Evolutionary conservation across 352 stramenopile species (phyloP), one percentile per base, ranked within the genome.

Genomic region (Phytophthora macrochlamydospora): DNA sequence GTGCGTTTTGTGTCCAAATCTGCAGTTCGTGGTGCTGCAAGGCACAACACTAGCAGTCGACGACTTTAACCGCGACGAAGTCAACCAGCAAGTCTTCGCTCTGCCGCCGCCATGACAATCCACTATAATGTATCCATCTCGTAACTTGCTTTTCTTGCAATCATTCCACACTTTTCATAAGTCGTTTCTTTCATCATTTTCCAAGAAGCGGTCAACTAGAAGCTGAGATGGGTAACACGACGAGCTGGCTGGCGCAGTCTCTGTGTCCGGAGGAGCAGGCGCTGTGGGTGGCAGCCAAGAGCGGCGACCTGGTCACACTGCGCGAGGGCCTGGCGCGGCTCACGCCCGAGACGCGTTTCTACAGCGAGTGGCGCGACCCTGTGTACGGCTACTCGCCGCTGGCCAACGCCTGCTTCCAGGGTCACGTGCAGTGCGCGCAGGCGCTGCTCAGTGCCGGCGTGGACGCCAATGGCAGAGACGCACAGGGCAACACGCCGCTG

Each of bases 231-330:
- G 86, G 86, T 31, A 93, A 93, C 63, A 67, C 82, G 18, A 79
- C 84, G 63, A 91, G 81, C 59, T 94, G 86, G 86, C 46, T 93
- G 44, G 54, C 86, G 59, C 83, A 91, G 76, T 79, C 72, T 35
- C 69, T 94, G 42, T 92, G 79, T 32, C 86, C 85, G 2, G 73
- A 83, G 56, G 86, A 94, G 72, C 86, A 96, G 62, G 71, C 81
- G 49, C 56, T 93, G 32, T 96, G 87, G 85, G 59, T 91, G 11
- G 83, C 81, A 9, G 86, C 86, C 59, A 93, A 92, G 73, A 85
- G 69, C 55, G 87, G 88, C 30, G 82, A 94, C 68, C 42, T 81
- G 28, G 66, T 67, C 2, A 59, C 76, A 29, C 57, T 96, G 37
- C 78, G 80, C 40, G 55, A 73, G 33, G 83, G 76, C 40, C 61